Percentiles rank a stretch among this genome's conserved stretches.
Conservation (phyloP, 2,329 filamentous ascomycete species). For the Coniella vitis region DNA sequence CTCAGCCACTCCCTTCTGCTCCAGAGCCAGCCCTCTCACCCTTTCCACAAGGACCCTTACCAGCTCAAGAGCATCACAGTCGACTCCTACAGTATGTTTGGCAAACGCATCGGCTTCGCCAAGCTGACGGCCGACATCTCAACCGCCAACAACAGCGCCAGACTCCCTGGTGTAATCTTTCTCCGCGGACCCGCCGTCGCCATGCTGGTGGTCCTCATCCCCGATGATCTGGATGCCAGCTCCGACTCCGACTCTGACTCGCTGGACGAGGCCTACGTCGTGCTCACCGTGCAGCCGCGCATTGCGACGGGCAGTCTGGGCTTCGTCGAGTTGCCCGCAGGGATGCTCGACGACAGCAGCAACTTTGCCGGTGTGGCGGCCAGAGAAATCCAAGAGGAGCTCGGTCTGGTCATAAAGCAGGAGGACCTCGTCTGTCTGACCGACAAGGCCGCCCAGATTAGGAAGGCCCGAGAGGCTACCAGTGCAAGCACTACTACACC, state of each 20-base stretch:
- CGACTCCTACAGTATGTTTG: constrained; percentile 48
- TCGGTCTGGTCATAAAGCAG: constrained; percentile 45
- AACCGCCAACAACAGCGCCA: constrained; percentile 39
- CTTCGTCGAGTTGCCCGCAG: constrained; percentile 54
- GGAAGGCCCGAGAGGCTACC: constrained; percentile 18
- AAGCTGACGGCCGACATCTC: constrained; percentile 44
- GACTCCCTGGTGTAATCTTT: constrained; percentile 47
- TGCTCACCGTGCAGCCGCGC: constrained; percentile 55
- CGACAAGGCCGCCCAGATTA: constrained; percentile 32
- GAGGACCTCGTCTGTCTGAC: constrained; percentile 44
- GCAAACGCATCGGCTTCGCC: constrained; percentile 43
- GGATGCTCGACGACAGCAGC: constrained; percentile 53
- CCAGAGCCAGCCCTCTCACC: constrained; percentile 36
- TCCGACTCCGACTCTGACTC: not conserved
- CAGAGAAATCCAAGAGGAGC: constrained; percentile 54
- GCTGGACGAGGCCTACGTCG: constrained; percentile 44
- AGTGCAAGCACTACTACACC: constrained; percentile 14
- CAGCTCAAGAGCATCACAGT: constrained; percentile 41
- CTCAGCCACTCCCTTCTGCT: constrained; percentile 39
- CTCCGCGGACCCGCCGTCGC: constrained; percentile 55
- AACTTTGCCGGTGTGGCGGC: constrained; percentile 52
- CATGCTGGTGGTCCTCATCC: constrained; percentile 51
- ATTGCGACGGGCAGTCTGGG: constrained; percentile 47
- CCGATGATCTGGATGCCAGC: constrained; percentile 34
- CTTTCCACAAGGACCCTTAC: constrained; percentile 50